Evolutionary conservation across 441 rosid genomes (phyloP).

Genomic region (Rhodomyrtus psidioides): DNA sequence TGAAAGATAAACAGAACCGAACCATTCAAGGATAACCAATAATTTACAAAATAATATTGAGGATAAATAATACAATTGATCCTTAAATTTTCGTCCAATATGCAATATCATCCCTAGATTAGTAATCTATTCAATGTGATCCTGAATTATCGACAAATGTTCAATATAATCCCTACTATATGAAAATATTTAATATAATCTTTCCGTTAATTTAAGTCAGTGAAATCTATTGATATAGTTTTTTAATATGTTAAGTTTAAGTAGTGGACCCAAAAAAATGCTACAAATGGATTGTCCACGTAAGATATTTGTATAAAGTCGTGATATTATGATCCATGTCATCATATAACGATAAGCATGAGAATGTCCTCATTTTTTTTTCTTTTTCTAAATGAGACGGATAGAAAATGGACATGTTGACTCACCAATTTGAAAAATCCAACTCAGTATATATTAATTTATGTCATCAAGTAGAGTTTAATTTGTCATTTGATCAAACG

Average conservation of each 20-base stretch:
- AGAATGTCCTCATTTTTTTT: neutral
- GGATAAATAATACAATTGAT: neutral
- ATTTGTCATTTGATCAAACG: neutral
- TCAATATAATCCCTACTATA: neutral
- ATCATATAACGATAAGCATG: neutral
- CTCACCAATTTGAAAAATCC: neutral
- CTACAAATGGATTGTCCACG: neutral
- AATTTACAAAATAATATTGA: neutral
- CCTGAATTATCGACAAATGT: neutral
- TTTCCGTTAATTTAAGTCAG: neutral
- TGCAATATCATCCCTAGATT: accelerated
- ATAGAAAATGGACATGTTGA: neutral
- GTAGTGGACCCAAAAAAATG: neutral
- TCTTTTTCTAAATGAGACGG: neutral
- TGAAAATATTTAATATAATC: neutral
- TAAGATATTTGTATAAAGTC: neutral
- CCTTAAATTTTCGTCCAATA: neutral
- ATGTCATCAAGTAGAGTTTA: neutral
- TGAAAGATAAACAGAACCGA: neutral
- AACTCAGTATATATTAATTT: neutral
- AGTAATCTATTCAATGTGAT: accelerated
- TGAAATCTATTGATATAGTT: neutral
- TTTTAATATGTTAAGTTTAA: neutral
- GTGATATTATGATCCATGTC: neutral
- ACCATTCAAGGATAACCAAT: neutral